phyloP scores from a whole-genome alignment of 768 basidiomycete species.

The Mycena capillaripes region DNA sequence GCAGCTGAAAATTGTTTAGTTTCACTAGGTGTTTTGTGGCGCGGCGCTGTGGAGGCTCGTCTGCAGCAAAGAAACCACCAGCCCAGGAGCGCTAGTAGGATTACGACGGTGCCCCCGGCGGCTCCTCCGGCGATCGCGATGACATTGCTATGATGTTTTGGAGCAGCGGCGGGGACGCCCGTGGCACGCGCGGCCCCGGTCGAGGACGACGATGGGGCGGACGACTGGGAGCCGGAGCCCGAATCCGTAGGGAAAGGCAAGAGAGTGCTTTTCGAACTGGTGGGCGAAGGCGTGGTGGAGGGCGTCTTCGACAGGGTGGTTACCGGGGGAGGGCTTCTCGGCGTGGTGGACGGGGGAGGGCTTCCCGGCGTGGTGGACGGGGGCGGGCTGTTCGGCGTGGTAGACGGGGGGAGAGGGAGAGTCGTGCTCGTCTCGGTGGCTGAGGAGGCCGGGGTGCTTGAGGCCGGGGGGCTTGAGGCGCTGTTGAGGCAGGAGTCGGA shows the following conservation, averaged over 20 bases:
- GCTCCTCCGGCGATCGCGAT: slow-evolving; percentile 7
- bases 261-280: background rate
- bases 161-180: slow-evolving; percentile 7
- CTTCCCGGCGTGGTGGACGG: no score
- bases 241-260: background rate
- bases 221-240: background rate
- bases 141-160: background rate
- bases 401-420: no score
- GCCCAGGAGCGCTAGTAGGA: slow-evolving; percentile 6
- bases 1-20: background rate
- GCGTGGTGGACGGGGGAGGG: no score
- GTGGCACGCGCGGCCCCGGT: background rate
- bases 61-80: slow-evolving; percentile 5
- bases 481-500: slow-evolving; percentile 7
- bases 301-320: background rate
- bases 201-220: background rate
- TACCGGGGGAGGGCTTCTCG: no score
- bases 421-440: background rate
- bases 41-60: background rate
- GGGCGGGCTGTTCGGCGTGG: no score
- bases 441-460: background rate
- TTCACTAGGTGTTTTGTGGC: background rate
- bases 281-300: background rate
- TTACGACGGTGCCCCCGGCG: slow-evolving; percentile 1
- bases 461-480: background rate